These are phyloP conservation scores for Lactarius sanguifluus DNA, from an alignment of 768 basidiomycete genomes.

Conservation along the genomic window DNA sequence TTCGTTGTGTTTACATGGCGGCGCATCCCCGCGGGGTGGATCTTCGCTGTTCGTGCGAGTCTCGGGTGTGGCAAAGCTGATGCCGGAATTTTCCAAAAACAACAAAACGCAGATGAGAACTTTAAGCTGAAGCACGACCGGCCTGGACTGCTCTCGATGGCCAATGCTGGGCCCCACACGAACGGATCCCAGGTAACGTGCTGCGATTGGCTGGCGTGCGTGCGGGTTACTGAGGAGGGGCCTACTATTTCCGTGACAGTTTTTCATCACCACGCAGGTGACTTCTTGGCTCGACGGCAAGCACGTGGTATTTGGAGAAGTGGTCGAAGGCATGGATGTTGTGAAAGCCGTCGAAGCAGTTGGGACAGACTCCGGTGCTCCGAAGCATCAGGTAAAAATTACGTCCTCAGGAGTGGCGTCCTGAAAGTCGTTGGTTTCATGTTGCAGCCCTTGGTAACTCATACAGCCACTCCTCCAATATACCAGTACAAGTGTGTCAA, in stretches of 20 bases:
- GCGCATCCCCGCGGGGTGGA: background rate
- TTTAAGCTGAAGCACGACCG: slow-evolving; percentile 41
- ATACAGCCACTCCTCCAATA: no score
- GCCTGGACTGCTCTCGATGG: slow-evolving; percentile 48
- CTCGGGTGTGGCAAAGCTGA: background rate
- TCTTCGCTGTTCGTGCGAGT: no score
- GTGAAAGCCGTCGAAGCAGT: slow-evolving; percentile 39
- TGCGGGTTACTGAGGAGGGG: background rate
- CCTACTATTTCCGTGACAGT: slow-evolving; percentile 30
- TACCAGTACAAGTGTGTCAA: background rate
- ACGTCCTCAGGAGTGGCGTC: slow-evolving; percentile 25
- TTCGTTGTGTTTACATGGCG: slow-evolving; percentile 10
- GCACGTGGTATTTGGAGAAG: slow-evolving; percentile 48
- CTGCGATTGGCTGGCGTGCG: background rate
- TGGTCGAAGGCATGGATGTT: slow-evolving; percentile 42
- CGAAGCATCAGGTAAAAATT: slow-evolving; percentile 20
- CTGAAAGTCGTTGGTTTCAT: background rate
- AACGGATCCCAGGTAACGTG: slow-evolving; percentile 48
- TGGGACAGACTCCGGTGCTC: slow-evolving; percentile 27
- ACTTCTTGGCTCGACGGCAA: slow-evolving; percentile 44
- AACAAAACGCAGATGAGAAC: slow-evolving; percentile 44
- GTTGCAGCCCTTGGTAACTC: no score
- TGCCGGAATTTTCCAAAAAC: background rate
- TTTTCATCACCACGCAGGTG: slow-evolving; percentile 42
- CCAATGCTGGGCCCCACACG: slow-evolving; percentile 51